phyloP scores from a whole-genome alignment of 352 stramenopile genomes.

The Globisporangium yorkense region DNA sequence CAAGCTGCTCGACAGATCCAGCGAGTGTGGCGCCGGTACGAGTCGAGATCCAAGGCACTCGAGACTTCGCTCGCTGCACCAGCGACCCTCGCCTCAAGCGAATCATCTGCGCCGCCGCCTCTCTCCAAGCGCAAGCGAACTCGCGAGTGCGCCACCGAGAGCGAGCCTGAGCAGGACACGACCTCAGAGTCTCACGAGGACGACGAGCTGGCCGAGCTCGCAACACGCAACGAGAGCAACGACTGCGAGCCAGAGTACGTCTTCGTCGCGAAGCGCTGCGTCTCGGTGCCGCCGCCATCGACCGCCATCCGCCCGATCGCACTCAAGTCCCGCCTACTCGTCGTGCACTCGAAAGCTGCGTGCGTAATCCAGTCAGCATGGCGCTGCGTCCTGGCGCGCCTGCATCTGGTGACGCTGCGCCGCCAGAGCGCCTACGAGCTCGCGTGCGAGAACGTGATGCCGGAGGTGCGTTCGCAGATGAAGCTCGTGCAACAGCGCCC shows the following conservation, averaged over 20 bases:
- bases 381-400: conserved; percentile 1
- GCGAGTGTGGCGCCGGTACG: background rate
- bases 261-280: conserved; percentile 2
- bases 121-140: background rate
- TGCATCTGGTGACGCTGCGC: conserved; percentile 5
- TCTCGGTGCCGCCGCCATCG: background rate
- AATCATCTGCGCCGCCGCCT: background rate
- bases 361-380: conserved; percentile 7
- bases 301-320: background rate
- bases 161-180: background rate
- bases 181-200: background rate
- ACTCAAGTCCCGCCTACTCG: background rate
- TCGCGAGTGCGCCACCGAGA: background rate
- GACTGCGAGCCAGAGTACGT: background rate
- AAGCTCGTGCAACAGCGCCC: conserved; percentile 17
- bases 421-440: conserved; percentile 14
- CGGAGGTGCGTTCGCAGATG: conserved; percentile 25
- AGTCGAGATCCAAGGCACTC: background rate
- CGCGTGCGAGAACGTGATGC: conserved; percentile 22
- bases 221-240: background rate
- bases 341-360: background rate
- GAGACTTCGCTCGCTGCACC: background rate
- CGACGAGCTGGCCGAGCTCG: background rate
- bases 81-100: background rate
- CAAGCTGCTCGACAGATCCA: background rate